Evolutionary conservation across 225 moss, liverwort and hornwort species (phyloP), one percentile per base, ranked within the genome.

Genomic region (Asterella californica): DNA sequence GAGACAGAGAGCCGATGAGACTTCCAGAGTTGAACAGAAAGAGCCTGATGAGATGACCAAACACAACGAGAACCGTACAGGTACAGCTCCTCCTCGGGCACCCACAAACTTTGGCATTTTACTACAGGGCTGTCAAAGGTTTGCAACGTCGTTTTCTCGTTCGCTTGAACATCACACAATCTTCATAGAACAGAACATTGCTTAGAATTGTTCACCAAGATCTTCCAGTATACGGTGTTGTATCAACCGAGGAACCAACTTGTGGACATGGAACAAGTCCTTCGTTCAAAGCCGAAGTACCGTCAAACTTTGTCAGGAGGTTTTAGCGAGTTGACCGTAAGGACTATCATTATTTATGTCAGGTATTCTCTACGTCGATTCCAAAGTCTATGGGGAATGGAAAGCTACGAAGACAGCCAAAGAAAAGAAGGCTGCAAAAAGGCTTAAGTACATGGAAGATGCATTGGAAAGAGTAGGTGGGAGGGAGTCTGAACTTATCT

Each of bases 401-500:
- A 93, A 86, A 77, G 71, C 88, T 61, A 90, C 86, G 61, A 95
- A 87, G 83, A 89, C 92, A 47, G 89, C 90, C 72, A 86, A 86
- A 82, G 93, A 99, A 64, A 99, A 92, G 63, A 88, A 89, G 73
- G 90, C 91, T 77, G 84, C 88, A 8, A 99, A 91, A 57, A 83
- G 92, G 82, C 87, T 93, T 27, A 89, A 89, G 83, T 84, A 88
- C 79, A 82, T 90, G n/a, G 89, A 91, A 71, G 85, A 88, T 87
- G 91, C 95, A 79, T 76, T 87, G 53, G 83, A 89, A 70, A 85
- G 79, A 74, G 88, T 87, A 62, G 92, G 87, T 72, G 87, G 85
- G 50, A 89, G 85, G 79, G 85, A 79, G 38, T 87, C 92, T 33
- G 92, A 92, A 80, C 92, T 95, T 71, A 80, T 91, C 72, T 95